These are phyloP conservation scores for Cladosporium halotolerans DNA, from an alignment of 2,329 filamentous ascomycete species.

Conservation along the genomic window DNA sequence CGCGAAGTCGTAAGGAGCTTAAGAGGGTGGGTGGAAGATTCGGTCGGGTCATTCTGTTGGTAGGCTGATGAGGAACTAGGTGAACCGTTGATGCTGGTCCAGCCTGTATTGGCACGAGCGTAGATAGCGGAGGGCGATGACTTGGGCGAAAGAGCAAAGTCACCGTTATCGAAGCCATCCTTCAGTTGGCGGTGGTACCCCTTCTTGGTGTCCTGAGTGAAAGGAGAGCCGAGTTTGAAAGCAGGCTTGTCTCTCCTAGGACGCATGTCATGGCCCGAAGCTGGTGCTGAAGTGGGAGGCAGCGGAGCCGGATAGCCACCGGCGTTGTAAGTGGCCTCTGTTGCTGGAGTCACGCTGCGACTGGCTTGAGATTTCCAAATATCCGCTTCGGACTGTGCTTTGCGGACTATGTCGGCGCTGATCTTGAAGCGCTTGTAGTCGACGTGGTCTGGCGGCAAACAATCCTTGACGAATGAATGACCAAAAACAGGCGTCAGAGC, in stretches of 20 bases:
- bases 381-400: conserved; percentile 32
- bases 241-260: conserved; percentile 14
- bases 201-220: conserved; percentile 16
- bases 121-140: conserved; percentile 8
- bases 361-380: conserved; percentile 27
- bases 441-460: conserved; percentile 57
- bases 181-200: conserved; percentile 11
- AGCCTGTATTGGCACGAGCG: conserved; percentile 14
- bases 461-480: conserved; percentile 67
- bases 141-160: conserved; percentile 28
- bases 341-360: conserved; percentile 14
- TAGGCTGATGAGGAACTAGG: background rate
- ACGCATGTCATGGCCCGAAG: conserved; percentile 7
- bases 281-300: conserved; percentile 15
- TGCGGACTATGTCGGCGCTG: conserved; percentile 32
- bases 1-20: background rate
- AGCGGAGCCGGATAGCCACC: conserved; percentile 11
- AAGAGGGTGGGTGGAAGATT: background rate
- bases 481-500: conserved; percentile 90
- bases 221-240: conserved; percentile 24
- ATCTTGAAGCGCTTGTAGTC: conserved; percentile 47
- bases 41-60: conserved; percentile 4
- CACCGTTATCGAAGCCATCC: conserved; percentile 9
- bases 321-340: background rate
- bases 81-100: conserved; percentile 24